Conservation (phyloP, 257 asterid species). For the Nicotiana noctiflora region DNA sequence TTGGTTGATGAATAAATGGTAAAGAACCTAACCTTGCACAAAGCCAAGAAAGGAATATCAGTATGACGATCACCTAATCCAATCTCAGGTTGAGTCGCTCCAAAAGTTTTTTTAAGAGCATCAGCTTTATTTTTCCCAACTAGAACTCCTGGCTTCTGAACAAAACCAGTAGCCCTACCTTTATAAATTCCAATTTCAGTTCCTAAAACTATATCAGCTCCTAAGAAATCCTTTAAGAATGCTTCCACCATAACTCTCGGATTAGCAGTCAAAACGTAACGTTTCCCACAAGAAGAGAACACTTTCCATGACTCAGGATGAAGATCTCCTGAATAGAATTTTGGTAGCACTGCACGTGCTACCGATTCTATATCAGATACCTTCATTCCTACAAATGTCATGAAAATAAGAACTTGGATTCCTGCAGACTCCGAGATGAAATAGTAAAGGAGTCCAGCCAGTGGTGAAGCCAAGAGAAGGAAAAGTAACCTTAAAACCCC, state of each 20-base stretch:
- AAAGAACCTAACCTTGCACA: conserved; percentile 39
- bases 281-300: conserved; percentile 47
- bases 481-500: conserved; percentile 42
- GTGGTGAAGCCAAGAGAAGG: conserved; percentile 36
- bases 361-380: conserved; percentile 40
- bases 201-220: conserved; percentile 53
- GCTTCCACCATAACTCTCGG: conserved; percentile 64
- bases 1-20: not conserved
- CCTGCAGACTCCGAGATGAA: conserved; percentile 52
- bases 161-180: conserved; percentile 57
- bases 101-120: conserved; percentile 37
- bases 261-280: conserved; percentile 54
- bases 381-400: conserved; percentile 33
- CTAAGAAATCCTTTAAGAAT: conserved; percentile 48
- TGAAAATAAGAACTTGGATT: conserved; percentile 40
- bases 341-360: conserved; percentile 51
- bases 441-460: conserved; percentile 48
- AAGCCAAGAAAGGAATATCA: conserved; percentile 45
- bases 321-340: conserved; percentile 40
- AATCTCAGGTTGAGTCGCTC: conserved; percentile 44
- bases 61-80: conserved; percentile 54
- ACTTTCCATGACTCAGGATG: conserved; percentile 58
- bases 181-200: conserved; percentile 39
- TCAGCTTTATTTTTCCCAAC: conserved; percentile 44
- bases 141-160: conserved; percentile 38